These are phyloP conservation scores for Ramularia endophylla DNA, from an alignment of 2,329 filamentous ascomycete genomes.

Conservation along the genomic window DNA sequence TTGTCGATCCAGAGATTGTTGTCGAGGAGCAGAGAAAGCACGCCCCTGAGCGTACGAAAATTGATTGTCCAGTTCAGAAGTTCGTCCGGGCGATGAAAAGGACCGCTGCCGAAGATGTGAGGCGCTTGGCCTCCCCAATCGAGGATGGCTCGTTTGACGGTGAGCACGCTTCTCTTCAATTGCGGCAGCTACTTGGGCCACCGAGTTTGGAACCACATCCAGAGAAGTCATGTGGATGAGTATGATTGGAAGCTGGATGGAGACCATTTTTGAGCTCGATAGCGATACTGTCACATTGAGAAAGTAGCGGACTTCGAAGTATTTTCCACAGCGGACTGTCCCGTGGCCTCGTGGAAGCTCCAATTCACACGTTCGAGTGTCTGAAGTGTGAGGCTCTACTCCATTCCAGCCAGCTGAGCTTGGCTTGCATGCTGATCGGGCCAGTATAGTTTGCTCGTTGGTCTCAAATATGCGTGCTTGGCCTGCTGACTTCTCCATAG, in stretches of 20 bases:
- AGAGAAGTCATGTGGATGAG: constrained; percentile 54
- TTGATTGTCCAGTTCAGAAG: constrained; percentile 25
- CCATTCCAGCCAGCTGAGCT: constrained; percentile 43
- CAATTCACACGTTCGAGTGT: constrained; percentile 45
- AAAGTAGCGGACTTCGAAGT: constrained; percentile 52
- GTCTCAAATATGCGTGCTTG: constrained; percentile 49
- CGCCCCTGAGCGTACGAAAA: constrained; percentile 44
- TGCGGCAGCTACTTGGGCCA: constrained; percentile 50
- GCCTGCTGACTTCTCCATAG: constrained; percentile 43
- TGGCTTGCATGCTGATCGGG: constrained; percentile 38
- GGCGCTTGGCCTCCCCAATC: constrained; percentile 5
- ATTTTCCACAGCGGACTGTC: constrained; percentile 49
- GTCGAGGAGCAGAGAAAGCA: constrained; percentile 47
- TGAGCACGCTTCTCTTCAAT: constrained; percentile 45
- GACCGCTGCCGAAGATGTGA: constrained; percentile 19
- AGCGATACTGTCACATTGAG: constrained; percentile 45
- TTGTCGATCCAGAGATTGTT: constrained; percentile 45
- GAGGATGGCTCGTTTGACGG: constrained; percentile 11
- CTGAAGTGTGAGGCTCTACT: constrained; percentile 40
- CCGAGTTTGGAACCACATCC: constrained; percentile 50
- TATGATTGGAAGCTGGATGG: constrained; percentile 50
- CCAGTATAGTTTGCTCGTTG: constrained; percentile 45
- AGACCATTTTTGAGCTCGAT: constrained; percentile 44
- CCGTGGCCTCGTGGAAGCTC: constrained; percentile 47
- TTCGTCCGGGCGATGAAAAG: constrained; percentile 22